Percentiles rank a stretch among this genome's conserved stretches.
phyloP scores from a whole-genome alignment of 2,329 filamentous ascomycete species.

The Hyphodiscus sp. region DNA sequence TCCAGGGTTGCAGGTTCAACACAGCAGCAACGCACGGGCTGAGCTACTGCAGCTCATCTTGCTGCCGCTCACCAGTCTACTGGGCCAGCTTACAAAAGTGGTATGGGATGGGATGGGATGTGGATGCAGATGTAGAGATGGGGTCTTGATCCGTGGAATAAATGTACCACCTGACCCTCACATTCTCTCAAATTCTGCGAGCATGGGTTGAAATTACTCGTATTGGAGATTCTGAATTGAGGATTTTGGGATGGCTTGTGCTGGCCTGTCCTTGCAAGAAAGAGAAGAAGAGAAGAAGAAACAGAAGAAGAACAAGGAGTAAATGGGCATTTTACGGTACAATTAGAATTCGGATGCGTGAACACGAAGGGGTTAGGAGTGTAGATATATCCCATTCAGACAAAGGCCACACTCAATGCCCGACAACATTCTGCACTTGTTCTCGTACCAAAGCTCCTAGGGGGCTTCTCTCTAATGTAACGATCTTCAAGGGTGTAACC shows the following conservation, averaged over 20 bases:
- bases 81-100: slow-evolving; percentile 16
- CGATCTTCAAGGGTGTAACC: slow-evolving; percentile 9
- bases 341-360: neutral
- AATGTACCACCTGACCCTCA: neutral
- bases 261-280: slow-evolving; percentile 1
- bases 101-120: neutral
- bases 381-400: neutral
- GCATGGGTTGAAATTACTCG: neutral
- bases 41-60: slow-evolving; percentile 30
- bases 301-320: no score
- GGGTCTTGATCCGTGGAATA: slow-evolving; percentile 1
- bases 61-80: slow-evolving; percentile 25
- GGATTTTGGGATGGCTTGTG: neutral
- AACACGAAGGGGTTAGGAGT: neutral
- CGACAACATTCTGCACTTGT: slow-evolving; percentile 11
- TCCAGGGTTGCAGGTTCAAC: slow-evolving; percentile 16
- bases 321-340: neutral
- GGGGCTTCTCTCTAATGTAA: neutral
- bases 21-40: slow-evolving; percentile 20
- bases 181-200: no score
- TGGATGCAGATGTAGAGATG: neutral
- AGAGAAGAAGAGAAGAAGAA: no score
- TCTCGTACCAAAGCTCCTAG: slow-evolving; percentile 1
- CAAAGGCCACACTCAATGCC: slow-evolving; percentile 1
- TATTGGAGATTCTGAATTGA: neutral